Base-by-base conservation (phyloP, 768 basidiomycete genomes). In the Suillus variegatus region DNA sequence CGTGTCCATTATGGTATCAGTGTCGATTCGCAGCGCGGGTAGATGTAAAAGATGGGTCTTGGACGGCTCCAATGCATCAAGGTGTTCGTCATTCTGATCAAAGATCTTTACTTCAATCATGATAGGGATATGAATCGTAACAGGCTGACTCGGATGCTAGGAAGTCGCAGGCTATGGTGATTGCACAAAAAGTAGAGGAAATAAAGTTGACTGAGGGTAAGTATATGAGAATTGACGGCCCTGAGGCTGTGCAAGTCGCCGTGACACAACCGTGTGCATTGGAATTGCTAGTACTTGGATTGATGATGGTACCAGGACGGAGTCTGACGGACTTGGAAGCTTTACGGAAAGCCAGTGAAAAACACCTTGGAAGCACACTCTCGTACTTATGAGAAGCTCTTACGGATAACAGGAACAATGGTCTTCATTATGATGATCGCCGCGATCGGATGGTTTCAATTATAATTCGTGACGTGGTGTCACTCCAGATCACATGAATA, bases 101-200 rank as follows among this genome's bases (percentile, higher is more conserved):
- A 74, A 67, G 46, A 65, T 68, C 68, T 64, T 70, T 60, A 66
- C 74, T 70, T 71, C 76, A 52, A 67, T 71, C 74, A 77, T 75
- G 63, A 69, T 61, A 22, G 67, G 25, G 22, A 18, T 18, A 40
- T 18, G 25, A 58, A 41, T 67, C 49, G 41, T 43, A 73, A 63
- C 58, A 70, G 43, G 41, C n/a, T n/a, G 55, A 65, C 32, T 32
- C 32, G 32, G 32, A 32, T 56, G 25, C 46, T 51, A 43, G 60
- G 61, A 55, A 20, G 63, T 44, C 43, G 60, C 64, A 66, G 66
- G 62, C 32, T 13, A n/a, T 38, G 36, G 36, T 38, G 36, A 38
- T 13, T 35, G 54, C 54, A 40, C 5, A 58, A 22, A n/a, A 55
- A 67, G 76, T 67, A 25, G 68, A 71, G 63, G 64, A 66, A 63